Percentiles rank a stretch among this genome's conserved stretches.
These are phyloP conservation scores for Phytophthora meadii DNA, from an alignment of 352 stramenopile genomes.

Conservation along the genomic window DNA sequence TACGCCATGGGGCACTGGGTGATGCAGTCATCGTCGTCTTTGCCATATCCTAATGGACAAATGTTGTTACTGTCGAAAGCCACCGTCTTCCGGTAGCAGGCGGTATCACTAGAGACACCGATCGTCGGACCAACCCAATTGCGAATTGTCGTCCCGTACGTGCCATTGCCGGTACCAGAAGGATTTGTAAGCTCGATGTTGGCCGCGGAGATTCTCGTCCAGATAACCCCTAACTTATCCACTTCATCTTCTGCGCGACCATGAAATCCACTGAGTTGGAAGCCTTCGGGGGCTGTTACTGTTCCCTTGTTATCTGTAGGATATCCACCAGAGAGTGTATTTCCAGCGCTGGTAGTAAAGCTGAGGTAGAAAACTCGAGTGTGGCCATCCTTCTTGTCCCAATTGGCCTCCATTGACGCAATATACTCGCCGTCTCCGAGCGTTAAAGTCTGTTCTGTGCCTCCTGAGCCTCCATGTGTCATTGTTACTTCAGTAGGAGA, in stretches of 20 bases:
- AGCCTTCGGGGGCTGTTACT: too few relatives aligned
- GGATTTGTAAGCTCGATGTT: conserved; percentile 3
- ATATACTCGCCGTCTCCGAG: conserved; percentile 17
- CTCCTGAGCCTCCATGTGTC: conserved; percentile 17
- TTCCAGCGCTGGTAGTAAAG: neutral
- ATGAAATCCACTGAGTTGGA: too few relatives aligned
- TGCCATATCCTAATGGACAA: conserved; percentile 13
- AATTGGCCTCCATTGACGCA: conserved; percentile 26
- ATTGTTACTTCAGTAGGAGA: conserved; percentile 12
- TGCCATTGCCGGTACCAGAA: conserved; percentile 9
- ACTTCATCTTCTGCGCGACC: too few relatives aligned
- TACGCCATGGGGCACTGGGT: conserved; percentile 49
- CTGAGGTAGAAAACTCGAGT: conserved; percentile 16
- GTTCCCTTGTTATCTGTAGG: too few relatives aligned
- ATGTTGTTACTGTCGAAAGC: conserved; percentile 5
- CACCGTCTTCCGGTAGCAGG: conserved; percentile 23
- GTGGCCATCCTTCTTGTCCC: conserved; percentile 16
- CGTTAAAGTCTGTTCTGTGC: conserved; percentile 11
- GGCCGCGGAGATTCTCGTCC: conserved; percentile 3
- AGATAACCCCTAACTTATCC: too few relatives aligned
- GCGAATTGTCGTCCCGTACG: conserved; percentile 18
- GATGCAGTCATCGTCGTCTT: conserved; percentile 7
- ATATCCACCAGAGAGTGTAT: too few relatives aligned
- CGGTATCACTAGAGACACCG: conserved; percentile 15
- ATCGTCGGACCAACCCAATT: conserved; percentile 25